A percentile compares a stretch with the other conserved stretches of the same genome.
Conservation (phyloP, 345 rosid genomes). For the Moringa oleifera region DNA sequence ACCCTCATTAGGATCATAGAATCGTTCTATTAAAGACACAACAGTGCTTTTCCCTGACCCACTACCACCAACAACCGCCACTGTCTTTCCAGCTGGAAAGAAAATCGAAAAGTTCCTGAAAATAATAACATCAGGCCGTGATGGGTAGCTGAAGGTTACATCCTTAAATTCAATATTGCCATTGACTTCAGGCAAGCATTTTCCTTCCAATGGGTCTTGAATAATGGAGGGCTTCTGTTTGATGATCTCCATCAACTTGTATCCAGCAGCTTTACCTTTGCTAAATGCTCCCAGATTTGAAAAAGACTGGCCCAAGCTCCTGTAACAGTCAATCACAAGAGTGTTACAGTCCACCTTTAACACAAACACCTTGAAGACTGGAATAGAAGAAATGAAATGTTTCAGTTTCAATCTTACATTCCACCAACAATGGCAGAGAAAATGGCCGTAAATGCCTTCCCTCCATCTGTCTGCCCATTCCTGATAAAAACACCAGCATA, state of each 20-base stretch:
- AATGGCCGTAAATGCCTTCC: constrained; percentile 96
- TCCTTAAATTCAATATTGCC: constrained; percentile 91
- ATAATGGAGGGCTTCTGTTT: constrained; percentile 84
- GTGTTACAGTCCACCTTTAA: not conserved
- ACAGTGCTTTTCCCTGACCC: constrained; percentile 99
- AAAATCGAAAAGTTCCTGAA: constrained; percentile 81
- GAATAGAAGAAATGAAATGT: not conserved
- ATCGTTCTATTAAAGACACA: constrained; percentile 89
- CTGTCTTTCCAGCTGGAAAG: constrained; percentile 94
- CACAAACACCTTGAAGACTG: not conserved
- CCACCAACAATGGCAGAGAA: constrained; percentile 99
- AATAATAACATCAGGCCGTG: constrained; percentile 91
- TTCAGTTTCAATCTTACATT: constrained; percentile 50
- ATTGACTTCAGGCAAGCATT: constrained; percentile 65
- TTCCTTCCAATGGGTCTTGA: constrained; percentile 67
- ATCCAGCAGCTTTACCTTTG: constrained; percentile 98
- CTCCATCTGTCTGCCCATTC: constrained; percentile 92
- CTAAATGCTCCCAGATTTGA: constrained; percentile 99
- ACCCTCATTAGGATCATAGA: constrained; percentile 93
- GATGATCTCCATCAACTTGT: constrained; percentile 92
- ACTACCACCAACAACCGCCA: constrained; percentile 98
- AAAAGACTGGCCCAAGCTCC: constrained; percentile 99
- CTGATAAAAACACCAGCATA: constrained; percentile 97
- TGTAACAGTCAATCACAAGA: constrained; percentile 26
- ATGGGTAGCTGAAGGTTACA: constrained; percentile 95